These are phyloP conservation scores for Flaveria robusta DNA, from an alignment of 129 eudicot genomes.

Conservation along the genomic window DNA sequence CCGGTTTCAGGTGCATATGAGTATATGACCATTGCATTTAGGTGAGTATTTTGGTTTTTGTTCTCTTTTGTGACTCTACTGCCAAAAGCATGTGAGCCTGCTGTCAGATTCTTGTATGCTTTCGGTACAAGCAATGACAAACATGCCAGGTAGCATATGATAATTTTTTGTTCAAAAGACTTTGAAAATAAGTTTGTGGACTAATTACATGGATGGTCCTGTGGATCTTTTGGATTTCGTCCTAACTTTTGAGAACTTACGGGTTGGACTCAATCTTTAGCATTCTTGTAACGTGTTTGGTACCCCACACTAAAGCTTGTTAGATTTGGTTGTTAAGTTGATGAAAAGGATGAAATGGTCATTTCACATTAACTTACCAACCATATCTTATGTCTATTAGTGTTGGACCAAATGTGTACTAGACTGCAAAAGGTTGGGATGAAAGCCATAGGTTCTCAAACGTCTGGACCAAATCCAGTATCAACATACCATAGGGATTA, in stretches of 20 bases:
- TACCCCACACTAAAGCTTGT: neutral
- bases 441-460: too few relatives aligned
- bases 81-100: neutral
- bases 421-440: too few relatives aligned
- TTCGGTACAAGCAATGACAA: conserved; percentile 17
- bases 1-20: neutral
- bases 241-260: too few relatives aligned
- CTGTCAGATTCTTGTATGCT: neutral
- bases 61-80: too few relatives aligned
- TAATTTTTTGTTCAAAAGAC: conserved; percentile 1
- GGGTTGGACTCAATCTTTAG: too few relatives aligned
- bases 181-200: neutral
- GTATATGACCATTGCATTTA: neutral
- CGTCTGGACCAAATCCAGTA: too few relatives aligned
- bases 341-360: neutral
- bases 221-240: too few relatives aligned
- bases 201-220: neutral
- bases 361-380: neutral
- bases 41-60: neutral
- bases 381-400: too few relatives aligned
- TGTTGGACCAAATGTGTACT: too few relatives aligned
- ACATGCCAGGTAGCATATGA: neutral
- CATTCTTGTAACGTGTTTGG: neutral
- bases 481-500: neutral
- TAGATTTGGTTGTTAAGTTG: neutral